These are phyloP conservation scores for Tricholoma hemisulphureum DNA, from an alignment of 768 basidiomycete species.

Conservation along the genomic window DNA sequence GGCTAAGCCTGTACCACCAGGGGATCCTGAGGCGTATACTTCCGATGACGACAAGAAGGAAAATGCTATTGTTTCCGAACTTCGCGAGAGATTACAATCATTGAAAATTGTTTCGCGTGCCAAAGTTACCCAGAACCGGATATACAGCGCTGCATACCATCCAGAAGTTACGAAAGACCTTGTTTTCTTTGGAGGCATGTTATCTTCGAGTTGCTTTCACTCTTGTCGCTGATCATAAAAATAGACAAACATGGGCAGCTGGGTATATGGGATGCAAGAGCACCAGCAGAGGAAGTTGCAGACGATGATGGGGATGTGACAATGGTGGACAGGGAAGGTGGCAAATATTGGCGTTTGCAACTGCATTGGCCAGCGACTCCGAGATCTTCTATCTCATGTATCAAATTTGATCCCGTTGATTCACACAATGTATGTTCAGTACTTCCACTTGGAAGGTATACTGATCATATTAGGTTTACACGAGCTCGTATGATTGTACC, in stretches of 20 bases:
- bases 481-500: conserved; percentile 80
- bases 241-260: conserved; percentile 80
- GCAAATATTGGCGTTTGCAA: conserved; percentile 79
- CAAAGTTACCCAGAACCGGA: conserved; percentile 71
- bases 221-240: neutral
- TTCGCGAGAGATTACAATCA: conserved; percentile 52
- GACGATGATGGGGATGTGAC: conserved; percentile 60
- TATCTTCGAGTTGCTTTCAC: neutral
- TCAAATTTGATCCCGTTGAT: conserved; percentile 76
- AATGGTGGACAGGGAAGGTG: conserved; percentile 51
- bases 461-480: conserved; percentile 56
- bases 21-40: conserved; percentile 50
- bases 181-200: conserved; percentile 80
- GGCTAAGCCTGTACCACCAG: conserved; percentile 38
- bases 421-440: conserved; percentile 58
- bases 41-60: conserved; percentile 49
- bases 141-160: conserved; percentile 81
- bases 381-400: conserved; percentile 74
- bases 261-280: conserved; percentile 85
- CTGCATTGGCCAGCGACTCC: conserved; percentile 81
- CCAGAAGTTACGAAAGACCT: conserved; percentile 78
- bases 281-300: conserved; percentile 58
- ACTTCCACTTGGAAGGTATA: neutral
- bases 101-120: conserved; percentile 73
- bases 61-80: conserved; percentile 44